Percentiles rank a stretch among this genome's conserved stretches.
Evolutionary conservation across 2,329 filamentous ascomycete species (phyloP).

Genomic region (Trichothecium sympodiale): DNA sequence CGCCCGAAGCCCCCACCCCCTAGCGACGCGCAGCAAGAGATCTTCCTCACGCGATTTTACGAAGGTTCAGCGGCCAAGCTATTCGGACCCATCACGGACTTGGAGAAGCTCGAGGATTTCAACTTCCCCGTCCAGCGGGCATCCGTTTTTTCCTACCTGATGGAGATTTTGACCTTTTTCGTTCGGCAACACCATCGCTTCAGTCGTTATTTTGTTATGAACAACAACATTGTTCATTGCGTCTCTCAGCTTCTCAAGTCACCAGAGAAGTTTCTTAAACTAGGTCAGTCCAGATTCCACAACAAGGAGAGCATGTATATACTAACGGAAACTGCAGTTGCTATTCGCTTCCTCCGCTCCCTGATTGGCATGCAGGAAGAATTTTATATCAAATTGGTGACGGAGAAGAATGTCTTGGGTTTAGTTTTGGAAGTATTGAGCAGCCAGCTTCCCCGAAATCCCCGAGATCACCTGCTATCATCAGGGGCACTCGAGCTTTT

Average conservation of each 20-base stretch:
- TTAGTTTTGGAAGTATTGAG: constrained; percentile 77
- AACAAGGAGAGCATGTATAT: neutral
- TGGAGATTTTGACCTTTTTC: constrained; percentile 91
- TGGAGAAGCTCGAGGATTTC: constrained; percentile 60
- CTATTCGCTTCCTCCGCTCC: constrained; percentile 87
- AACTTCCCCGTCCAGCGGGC: constrained; percentile 73
- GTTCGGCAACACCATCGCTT: constrained; percentile 78
- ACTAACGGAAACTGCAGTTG: constrained; percentile 42
- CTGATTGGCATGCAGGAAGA: constrained; percentile 79
- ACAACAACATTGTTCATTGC: constrained; percentile 64
- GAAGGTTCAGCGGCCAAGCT: constrained; percentile 74
- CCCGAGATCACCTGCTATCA: constrained; percentile 77
- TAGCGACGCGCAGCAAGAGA: constrained; percentile 65
- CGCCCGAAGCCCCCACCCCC: constrained; percentile 45
- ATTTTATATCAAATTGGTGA: constrained; percentile 79
- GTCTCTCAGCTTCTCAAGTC: constrained; percentile 74
- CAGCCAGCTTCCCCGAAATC: constrained; percentile 75
- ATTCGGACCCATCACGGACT: constrained; percentile 74
- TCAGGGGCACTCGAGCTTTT: constrained; percentile 93
- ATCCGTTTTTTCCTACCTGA: constrained; percentile 80
- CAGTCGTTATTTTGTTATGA: constrained; percentile 79
- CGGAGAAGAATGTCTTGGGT: constrained; percentile 68
- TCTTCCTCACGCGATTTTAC: constrained; percentile 82
- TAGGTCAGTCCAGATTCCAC: constrained; percentile 46
- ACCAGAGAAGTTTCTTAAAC: constrained; percentile 82